Conservation (phyloP, 768 basidiomycete genomes). For the Hirschioporus abietinus region DNA sequence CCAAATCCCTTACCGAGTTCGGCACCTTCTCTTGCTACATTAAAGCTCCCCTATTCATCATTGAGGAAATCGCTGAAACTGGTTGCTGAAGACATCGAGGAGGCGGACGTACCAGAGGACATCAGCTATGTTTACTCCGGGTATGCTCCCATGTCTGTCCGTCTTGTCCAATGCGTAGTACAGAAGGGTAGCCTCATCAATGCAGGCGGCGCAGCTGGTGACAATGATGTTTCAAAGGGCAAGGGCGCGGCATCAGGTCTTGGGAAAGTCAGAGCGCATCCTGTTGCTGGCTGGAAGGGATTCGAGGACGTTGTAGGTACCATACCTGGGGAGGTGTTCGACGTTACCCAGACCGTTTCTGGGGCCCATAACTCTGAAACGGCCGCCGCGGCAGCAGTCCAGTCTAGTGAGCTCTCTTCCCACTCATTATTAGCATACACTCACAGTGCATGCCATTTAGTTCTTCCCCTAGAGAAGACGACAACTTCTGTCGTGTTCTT, state of each 20-base stretch:
- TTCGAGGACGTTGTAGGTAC: slow-evolving; percentile 85
- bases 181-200: slow-evolving; percentile 88
- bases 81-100: slow-evolving; percentile 83
- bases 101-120: slow-evolving; percentile 85
- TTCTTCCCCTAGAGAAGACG: slow-evolving; percentile 48
- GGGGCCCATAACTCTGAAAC: slow-evolving; percentile 23
- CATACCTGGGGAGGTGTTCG: slow-evolving; percentile 84
- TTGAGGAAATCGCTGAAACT: slow-evolving; percentile 83
- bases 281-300: slow-evolving; percentile 94
- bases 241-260: slow-evolving; percentile 27
- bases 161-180: slow-evolving; percentile 88
- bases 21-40: slow-evolving; percentile 31
- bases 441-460: slow-evolving; percentile 23
- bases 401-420: slow-evolving; percentile 29
- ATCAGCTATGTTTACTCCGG: slow-evolving; percentile 96
- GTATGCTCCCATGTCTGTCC: slow-evolving; percentile 88
- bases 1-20: slow-evolving; percentile 63
- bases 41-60: slow-evolving; percentile 65
- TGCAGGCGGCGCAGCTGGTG: slow-evolving; percentile 33
- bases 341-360: slow-evolving; percentile 52
- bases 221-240: slow-evolving; percentile 19
- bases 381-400: slow-evolving; percentile 23
- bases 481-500: slow-evolving; percentile 94
- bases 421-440: neutral
- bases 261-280: slow-evolving; percentile 75